phyloP scores from a whole-genome alignment of 192 early-diverging fungal species.

The Paraglomus brasilianum region DNA sequence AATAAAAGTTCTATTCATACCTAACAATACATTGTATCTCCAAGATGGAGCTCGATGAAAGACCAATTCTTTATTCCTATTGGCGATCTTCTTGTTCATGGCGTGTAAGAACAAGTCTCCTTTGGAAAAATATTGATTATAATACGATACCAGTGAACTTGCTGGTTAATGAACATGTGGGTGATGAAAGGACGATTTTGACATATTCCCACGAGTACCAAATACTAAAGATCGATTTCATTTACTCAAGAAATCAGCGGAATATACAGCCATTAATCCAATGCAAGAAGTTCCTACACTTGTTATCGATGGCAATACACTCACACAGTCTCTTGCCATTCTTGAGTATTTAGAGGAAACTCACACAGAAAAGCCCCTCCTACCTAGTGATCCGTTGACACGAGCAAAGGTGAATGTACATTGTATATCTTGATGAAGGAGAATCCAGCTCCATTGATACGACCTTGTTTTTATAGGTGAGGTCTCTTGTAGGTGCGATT shows the following conservation, averaged over 20 bases:
- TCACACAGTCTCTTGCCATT: constrained; percentile 77
- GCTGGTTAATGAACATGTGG: constrained; percentile 70
- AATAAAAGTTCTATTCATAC: too few species aligned
- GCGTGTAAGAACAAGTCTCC: constrained; percentile 74
- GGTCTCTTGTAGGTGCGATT: constrained; percentile 69
- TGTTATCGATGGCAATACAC: constrained; percentile 50
- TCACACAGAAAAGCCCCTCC: constrained; percentile 60
- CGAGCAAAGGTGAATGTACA: constrained; percentile 54
- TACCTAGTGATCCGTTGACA: constrained; percentile 68
- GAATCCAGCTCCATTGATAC: too few species aligned
- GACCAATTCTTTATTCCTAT: constrained; percentile 69
- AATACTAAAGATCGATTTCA: not conserved
- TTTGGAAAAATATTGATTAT: constrained; percentile 74
- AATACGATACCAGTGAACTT: constrained; percentile 68
- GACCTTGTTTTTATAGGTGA: constrained; percentile 45
- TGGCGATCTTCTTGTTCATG: constrained; percentile 74
- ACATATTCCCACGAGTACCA: not conserved
- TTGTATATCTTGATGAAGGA: not conserved
- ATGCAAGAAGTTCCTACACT: constrained; percentile 67
- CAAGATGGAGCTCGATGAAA: constrained; percentile 17
- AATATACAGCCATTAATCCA: constrained; percentile 69
- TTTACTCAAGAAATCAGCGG: constrained; percentile 38
- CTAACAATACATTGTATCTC: constrained; percentile 15
- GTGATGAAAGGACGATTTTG: not conserved
- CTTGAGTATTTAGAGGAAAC: constrained; percentile 89